A percentile compares a stretch with the other conserved stretches of the same genome.
Conservation (phyloP, 164 flowering plant species). For the Macadamia integrifolia region DNA sequence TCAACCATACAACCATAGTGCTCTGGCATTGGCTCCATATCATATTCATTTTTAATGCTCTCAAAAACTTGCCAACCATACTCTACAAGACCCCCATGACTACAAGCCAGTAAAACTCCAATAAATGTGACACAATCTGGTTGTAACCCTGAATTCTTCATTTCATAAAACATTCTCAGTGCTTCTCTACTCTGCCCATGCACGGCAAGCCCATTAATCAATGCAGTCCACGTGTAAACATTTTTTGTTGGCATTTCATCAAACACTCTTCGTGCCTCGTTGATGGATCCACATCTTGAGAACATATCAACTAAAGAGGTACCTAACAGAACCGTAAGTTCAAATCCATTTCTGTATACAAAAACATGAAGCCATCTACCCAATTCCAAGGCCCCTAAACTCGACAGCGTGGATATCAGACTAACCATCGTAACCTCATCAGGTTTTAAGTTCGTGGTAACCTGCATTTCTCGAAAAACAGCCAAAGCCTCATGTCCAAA, state of each 20-base stretch:
- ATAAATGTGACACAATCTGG: constrained; percentile 33
- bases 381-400: constrained; percentile 35
- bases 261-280: constrained; percentile 31
- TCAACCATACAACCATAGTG: constrained; percentile 54
- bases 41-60: constrained; percentile 29
- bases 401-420: constrained; percentile 31
- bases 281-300: constrained; percentile 40
- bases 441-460: constrained; percentile 21
- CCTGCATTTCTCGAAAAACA: constrained; percentile 37
- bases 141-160: constrained; percentile 26
- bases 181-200: constrained; percentile 41
- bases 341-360: constrained; percentile 20
- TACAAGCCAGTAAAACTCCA: constrained; percentile 44
- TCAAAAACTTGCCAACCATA: constrained; percentile 39
- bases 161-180: constrained; percentile 22
- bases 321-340: constrained; percentile 24
- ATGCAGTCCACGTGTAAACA: constrained; percentile 40
- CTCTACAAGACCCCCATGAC: constrained; percentile 43
- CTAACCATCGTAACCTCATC: constrained; percentile 38
- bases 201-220: constrained; percentile 41
- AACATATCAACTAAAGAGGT: constrained; percentile 42
- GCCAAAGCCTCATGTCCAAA: constrained; percentile 26
- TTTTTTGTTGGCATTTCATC: constrained; percentile 34
- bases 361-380: constrained; percentile 36
- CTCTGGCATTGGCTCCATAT: constrained; percentile 32